Percentiles rank a stretch among this genome's conserved stretches.
These are phyloP conservation scores for Pythium scleroteichum DNA, from an alignment of 352 stramenopile genomes.

Conservation along the genomic window DNA sequence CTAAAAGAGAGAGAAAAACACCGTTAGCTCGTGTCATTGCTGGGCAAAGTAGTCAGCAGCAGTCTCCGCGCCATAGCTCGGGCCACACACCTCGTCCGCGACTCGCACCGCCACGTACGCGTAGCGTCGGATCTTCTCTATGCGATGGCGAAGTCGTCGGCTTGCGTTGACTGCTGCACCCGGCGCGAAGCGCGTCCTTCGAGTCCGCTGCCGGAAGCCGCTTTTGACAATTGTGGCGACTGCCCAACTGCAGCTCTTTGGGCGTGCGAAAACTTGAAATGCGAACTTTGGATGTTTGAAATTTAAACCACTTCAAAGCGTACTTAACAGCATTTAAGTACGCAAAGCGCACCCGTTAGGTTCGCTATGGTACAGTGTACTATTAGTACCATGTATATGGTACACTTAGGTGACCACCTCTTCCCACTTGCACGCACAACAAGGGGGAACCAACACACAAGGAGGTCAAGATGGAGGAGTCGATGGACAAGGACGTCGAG, in stretches of 20 bases:
- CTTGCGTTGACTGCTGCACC: too few relatives aligned
- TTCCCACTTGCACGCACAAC: not conserved
- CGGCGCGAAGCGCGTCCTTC: not conserved
- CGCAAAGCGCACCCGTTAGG: not conserved
- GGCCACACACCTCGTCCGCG: slow-evolving; percentile 6
- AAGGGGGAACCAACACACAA: not conserved
- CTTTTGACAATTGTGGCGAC: too few relatives aligned
- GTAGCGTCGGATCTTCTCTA: not conserved
- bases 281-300: slow-evolving; percentile 28
- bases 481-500: slow-evolving; percentile 72
- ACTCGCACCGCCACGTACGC: slow-evolving; percentile 3
- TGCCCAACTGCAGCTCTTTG: slow-evolving; percentile 16
- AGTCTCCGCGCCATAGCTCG: not conserved
- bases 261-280: slow-evolving; percentile 22
- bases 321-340: slow-evolving; percentile 13
- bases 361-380: slow-evolving; percentile 11
- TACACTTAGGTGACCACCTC: not conserved
- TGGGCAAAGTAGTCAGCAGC: not conserved
- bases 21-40: too few relatives aligned
- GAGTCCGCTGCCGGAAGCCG: too few relatives aligned
- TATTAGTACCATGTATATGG: not conserved
- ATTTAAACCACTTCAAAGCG: slow-evolving; percentile 27
- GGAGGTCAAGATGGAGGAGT: slow-evolving; percentile 45
- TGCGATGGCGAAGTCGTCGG: too few relatives aligned
- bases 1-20: not conserved